Conservation (phyloP, 2,329 filamentous ascomycete species). For the Verticillium klebahnii region DNA sequence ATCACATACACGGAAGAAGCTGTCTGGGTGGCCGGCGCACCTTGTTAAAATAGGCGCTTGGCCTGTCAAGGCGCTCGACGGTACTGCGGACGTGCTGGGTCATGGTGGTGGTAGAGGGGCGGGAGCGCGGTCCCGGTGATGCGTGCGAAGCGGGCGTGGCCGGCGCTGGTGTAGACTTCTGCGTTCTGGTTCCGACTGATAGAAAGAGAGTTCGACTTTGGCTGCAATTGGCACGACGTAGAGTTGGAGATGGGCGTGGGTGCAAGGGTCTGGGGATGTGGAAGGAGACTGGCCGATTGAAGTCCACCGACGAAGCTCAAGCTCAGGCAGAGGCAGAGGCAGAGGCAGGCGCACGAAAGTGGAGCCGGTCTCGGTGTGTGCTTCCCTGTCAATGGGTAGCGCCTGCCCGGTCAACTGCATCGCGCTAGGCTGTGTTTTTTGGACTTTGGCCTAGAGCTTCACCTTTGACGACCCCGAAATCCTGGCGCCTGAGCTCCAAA, state of each 20-base stretch:
- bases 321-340: background rate
- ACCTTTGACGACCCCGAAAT: background rate
- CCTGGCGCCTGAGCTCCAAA: background rate
- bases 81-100: conserved; percentile 55
- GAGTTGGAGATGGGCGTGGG: too few species aligned
- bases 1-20: background rate
- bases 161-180: too few species aligned
- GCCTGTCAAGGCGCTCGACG: conserved; percentile 87
- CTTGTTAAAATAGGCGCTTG: conserved; percentile 88
- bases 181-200: too few species aligned
- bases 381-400: background rate
- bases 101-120: conserved; percentile 34
- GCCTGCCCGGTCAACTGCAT: background rate
- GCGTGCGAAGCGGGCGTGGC: background rate
- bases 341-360: background rate
- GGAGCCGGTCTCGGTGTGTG: background rate
- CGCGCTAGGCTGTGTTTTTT: background rate
- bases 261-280: background rate
- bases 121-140: background rate
- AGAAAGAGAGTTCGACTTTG: too few species aligned
- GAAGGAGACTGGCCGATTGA: background rate
- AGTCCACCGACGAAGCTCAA: background rate
- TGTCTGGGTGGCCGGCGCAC: conserved; percentile 41
- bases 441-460: background rate
- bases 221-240: too few species aligned